Conservation (phyloP, 139 green algal species). For the Spirogloea muscicola region DNA sequence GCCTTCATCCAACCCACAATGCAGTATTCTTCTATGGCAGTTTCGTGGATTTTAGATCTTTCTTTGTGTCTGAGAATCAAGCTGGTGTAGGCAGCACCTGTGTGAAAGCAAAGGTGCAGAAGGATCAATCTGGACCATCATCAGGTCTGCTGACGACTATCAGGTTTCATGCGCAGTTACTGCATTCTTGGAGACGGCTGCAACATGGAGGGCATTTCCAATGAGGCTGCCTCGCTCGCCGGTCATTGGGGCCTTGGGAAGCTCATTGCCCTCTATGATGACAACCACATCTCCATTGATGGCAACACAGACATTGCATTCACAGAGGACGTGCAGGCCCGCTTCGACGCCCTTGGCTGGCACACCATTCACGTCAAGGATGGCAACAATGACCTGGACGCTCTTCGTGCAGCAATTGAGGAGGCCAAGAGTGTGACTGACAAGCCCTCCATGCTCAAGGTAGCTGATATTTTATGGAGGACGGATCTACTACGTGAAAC, state of each 20-base stretch:
- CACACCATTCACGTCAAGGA: constrained; percentile 71
- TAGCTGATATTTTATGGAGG: background rate
- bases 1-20: too few species aligned
- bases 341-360: constrained; percentile 72
- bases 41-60: too few species aligned
- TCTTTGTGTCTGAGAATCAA: too few species aligned
- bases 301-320: constrained; percentile 98
- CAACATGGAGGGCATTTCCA: constrained; percentile 99
- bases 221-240: constrained; percentile 92
- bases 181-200: constrained; percentile 97
- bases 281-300: constrained; percentile 99
- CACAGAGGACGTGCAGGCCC: constrained; percentile 93
- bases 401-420: constrained; percentile 74
- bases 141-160: too few species aligned
- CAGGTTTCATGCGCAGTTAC: constrained; percentile 71
- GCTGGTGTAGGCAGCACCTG: too few species aligned
- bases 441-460: constrained; percentile 90
- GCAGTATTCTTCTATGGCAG: too few species aligned
- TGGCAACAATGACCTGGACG: constrained; percentile 91
- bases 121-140: too few species aligned
- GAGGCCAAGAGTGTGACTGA: constrained; percentile 81
- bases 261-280: constrained; percentile 98
- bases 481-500: too few species aligned
- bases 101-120: too few species aligned
- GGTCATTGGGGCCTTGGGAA: constrained; percentile 99